Evolutionary conservation across 768 basidiomycete genomes (phyloP).

Genomic region (Lentinula aciculospora): DNA sequence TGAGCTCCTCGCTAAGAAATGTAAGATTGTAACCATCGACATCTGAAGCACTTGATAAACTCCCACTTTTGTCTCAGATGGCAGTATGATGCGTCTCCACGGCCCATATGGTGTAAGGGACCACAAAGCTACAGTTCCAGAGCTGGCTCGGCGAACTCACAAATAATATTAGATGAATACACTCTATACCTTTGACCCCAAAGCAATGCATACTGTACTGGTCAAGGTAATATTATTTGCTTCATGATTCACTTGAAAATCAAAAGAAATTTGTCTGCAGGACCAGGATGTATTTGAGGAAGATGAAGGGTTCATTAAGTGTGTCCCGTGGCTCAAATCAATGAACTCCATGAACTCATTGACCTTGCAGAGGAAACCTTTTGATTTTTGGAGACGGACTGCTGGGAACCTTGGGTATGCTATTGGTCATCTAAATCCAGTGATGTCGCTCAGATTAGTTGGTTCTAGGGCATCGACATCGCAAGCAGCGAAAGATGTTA

Average conservation of each 20-base stretch:
- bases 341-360: background rate
- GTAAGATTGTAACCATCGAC: background rate
- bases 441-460: background rate
- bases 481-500: slow-evolving; percentile 28
- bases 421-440: background rate
- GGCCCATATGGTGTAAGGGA: background rate
- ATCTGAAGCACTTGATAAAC: too few species aligned
- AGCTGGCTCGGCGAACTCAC: too few species aligned
- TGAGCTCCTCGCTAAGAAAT: background rate
- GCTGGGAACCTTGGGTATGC: background rate
- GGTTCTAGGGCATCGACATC: slow-evolving; percentile 16
- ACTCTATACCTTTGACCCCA: slow-evolving; percentile 3
- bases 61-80: background rate
- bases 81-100: background rate
- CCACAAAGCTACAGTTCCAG: background rate
- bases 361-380: background rate
- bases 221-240: background rate
- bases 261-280: background rate
- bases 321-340: background rate
- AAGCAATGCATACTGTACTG: slow-evolving; percentile 1
- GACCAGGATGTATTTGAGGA: slow-evolving; percentile 3
- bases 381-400: slow-evolving; percentile 1
- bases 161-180: background rate
- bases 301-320: slow-evolving; percentile 2
- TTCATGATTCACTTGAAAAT: background rate